Base-by-base conservation (phyloP, 768 basidiomycete genomes). In the Sistotremastrum suecicum region DNA sequence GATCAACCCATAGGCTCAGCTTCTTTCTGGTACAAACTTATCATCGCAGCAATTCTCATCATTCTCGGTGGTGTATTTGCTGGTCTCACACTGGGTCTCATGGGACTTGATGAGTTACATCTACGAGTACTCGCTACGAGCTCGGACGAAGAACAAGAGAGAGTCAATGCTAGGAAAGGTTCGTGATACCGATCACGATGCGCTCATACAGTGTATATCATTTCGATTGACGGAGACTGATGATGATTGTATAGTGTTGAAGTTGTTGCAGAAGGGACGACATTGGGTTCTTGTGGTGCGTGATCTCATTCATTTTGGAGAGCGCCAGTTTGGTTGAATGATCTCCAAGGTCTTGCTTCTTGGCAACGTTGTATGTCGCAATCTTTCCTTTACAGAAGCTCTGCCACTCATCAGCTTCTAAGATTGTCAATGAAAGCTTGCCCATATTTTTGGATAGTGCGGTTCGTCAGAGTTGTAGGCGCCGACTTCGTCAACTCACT, bases 281-380 rank as follows among this genome's bases (percentile, higher is more conserved):
- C 88, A 91, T 61, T 91, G 94, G 94, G 89, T 97, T 8, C 74
- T 98, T 6, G 92, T 95, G 43, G 91, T 89, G 56, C 32, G 66
- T 59, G 11, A 35, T 36, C 10, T 5, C 70, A 39, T 39, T 10
- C 36, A 38, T 12, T 38, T 37, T 40, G 5, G 20, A 48, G 5
- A 32, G 5, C 37, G n/a, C 6, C 28, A 31, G 4, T 7, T 20
- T 37, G 31, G 5, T 12, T 30, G n/a, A 29, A 45, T 42, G 7
- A 40, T 20, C 34, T 20, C 3, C 5, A 39, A 86, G 84, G 84
- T 90, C 5, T 70, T 98, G 2, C 71, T 98, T 2, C 68, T 97
- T 1, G 76, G 83, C 47, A 95, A 97, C 59, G 91, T 95, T 48
- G 83, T 84, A 55, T 46, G 82, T 62, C 12, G 39, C 30, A 3